A percentile compares a stretch with the other conserved stretches of the same genome.
Conservation (phyloP, 2,329 filamentous ascomycete genomes). For the Penicillium palitans region DNA sequence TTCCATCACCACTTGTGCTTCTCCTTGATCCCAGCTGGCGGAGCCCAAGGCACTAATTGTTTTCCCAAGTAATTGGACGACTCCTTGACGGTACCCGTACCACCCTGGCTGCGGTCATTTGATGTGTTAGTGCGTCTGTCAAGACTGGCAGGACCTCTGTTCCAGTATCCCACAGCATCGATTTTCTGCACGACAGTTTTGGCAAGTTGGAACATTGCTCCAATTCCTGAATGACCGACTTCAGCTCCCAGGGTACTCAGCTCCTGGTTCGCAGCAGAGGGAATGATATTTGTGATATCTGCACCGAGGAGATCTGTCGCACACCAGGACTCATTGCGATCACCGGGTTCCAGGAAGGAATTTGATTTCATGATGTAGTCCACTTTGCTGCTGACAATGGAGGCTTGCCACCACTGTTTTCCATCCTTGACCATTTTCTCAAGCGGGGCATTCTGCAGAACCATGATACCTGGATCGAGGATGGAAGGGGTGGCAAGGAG, state of each 20-base stretch:
- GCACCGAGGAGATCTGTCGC: conserved; percentile 30
- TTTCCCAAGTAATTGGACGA: neutral
- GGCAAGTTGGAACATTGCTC: conserved; percentile 22
- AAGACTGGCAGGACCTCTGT: conserved; percentile 16
- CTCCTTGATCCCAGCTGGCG: neutral
- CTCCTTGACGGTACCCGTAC: neutral
- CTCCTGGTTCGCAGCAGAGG: neutral
- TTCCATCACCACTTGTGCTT: neutral
- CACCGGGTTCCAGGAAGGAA: conserved; percentile 35
- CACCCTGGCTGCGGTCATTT: neutral
- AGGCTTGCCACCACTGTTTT: conserved; percentile 43
- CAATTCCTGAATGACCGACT: conserved; percentile 8
- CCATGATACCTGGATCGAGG: conserved; percentile 27
- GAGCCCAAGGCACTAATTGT: neutral
- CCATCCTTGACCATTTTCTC: conserved; percentile 35
- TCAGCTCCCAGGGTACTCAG: conserved; percentile 1
- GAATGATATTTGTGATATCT: neutral
- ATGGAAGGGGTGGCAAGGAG: conserved; percentile 27
- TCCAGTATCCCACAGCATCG: conserved; percentile 39
- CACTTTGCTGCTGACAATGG: conserved; percentile 39
- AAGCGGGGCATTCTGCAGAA: conserved; percentile 27
- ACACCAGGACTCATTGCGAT: conserved; percentile 35
- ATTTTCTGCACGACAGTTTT: conserved; percentile 40
- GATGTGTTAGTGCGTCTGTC: neutral
- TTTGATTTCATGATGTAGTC: conserved; percentile 38